Conservation (phyloP, 495 filamentous ascomycete genomes). For the Rostrohypoxylon terebratum region DNA sequence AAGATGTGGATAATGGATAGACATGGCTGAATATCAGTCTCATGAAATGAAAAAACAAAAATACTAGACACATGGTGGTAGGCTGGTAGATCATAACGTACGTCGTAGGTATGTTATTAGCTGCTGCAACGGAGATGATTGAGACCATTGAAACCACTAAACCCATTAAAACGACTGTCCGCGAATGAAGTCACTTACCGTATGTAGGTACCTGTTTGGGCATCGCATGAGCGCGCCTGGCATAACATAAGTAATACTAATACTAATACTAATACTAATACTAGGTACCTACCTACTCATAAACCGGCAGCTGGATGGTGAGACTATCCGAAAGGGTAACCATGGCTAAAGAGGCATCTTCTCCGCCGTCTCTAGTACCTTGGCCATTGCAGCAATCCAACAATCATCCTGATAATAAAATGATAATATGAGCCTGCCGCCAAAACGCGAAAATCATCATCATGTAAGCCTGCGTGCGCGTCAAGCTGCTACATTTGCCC, state of each 20-base stretch:
- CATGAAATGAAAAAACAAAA: slow-evolving; percentile 10
- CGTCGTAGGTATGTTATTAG: not conserved
- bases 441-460: slow-evolving; percentile 37
- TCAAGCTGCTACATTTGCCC: slow-evolving; percentile 31
- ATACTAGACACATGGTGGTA: slow-evolving; percentile 6
- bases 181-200: slow-evolving; percentile 17
- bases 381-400: not conserved
- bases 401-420: slow-evolving; percentile 23
- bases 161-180: not conserved
- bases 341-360: slow-evolving; percentile 28
- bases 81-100: not conserved
- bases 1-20: slow-evolving; percentile 13
- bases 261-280: too few species aligned
- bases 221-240: not conserved
- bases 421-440: slow-evolving; percentile 28
- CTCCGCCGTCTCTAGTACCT: slow-evolving; percentile 15
- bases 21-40: slow-evolving; percentile 11
- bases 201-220: not conserved
- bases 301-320: slow-evolving; percentile 14
- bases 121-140: not conserved
- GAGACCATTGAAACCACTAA: not conserved
- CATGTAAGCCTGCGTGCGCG: slow-evolving; percentile 39
- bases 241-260: slow-evolving; percentile 12
- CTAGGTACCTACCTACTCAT: not conserved
- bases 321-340: slow-evolving; percentile 25